Evolutionary conservation across 495 filamentous ascomycete species (phyloP).

Genomic region (Tuber aestivum): DNA sequence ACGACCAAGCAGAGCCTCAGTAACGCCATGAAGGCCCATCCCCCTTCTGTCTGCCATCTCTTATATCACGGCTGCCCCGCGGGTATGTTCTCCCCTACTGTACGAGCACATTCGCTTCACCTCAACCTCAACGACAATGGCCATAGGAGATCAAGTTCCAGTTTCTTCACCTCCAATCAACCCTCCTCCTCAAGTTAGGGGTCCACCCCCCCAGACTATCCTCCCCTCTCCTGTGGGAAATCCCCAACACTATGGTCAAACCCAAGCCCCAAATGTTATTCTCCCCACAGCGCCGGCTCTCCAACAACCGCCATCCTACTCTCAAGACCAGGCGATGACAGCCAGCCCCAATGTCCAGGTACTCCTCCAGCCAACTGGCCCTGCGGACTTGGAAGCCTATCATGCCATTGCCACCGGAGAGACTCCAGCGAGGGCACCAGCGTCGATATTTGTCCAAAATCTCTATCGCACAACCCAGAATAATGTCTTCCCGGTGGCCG

Average conservation of each 20-base stretch:
- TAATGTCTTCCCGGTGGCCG: conserved; percentile 1
- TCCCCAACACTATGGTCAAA: neutral
- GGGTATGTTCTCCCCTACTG: neutral
- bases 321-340: neutral
- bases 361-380: neutral
- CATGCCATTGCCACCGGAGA: neutral
- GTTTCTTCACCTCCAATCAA: neutral
- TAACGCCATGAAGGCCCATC: neutral
- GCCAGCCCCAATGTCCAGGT: neutral
- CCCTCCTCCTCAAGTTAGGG: neutral
- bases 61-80: neutral
- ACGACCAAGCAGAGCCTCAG: neutral
- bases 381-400: neutral
- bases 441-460: neutral
- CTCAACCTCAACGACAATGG: neutral
- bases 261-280: neutral
- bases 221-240: neutral
- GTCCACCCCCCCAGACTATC: neutral
- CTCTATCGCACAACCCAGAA: conserved; percentile 3
- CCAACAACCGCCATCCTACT: neutral
- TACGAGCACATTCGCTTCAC: neutral
- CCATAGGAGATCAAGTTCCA: neutral
- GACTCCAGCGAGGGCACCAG: neutral
- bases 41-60: neutral
- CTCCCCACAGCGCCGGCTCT: neutral